Conservation (phyloP, 2,329 filamentous ascomycete genomes). For the Verticillium isaacii region DNA sequence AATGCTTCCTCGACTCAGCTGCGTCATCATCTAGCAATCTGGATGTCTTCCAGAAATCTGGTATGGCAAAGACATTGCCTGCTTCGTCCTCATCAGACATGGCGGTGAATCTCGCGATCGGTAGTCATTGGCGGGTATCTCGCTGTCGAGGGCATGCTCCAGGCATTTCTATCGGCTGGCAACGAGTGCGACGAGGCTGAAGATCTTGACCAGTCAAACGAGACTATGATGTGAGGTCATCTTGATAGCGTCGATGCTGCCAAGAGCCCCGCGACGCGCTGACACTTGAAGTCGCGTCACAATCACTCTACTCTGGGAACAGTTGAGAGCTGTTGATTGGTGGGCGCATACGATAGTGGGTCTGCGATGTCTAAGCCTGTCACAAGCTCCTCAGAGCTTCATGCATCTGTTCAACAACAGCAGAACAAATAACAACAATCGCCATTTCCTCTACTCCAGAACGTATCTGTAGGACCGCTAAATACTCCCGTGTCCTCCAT, state of each 20-base stretch:
- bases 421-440: background rate
- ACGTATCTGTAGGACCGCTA: background rate
- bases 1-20: slow-evolving; percentile 20
- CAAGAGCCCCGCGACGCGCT: background rate
- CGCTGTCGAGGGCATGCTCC: background rate
- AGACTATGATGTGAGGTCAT: background rate
- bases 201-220: background rate
- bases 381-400: background rate
- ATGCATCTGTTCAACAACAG: background rate
- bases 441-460: no score
- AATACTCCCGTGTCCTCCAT: background rate
- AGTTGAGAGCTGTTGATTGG: background rate
- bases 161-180: background rate
- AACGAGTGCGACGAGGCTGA: background rate
- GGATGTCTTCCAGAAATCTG: slow-evolving; percentile 55
- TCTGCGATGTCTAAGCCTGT: background rate
- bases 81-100: slow-evolving; percentile 38
- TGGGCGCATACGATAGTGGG: background rate
- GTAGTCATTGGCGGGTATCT: background rate
- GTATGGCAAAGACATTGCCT: slow-evolving; percentile 58
- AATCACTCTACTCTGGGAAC: background rate
- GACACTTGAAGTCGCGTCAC: background rate
- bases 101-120: slow-evolving; percentile 4
- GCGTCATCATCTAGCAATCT: slow-evolving; percentile 35
- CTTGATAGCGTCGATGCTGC: background rate